A percentile compares a stretch with the other conserved stretches of the same genome.
These are phyloP conservation scores for Colletotrichum sp. DNA, from an alignment of 2,329 filamentous ascomycete genomes.

Conservation along the genomic window DNA sequence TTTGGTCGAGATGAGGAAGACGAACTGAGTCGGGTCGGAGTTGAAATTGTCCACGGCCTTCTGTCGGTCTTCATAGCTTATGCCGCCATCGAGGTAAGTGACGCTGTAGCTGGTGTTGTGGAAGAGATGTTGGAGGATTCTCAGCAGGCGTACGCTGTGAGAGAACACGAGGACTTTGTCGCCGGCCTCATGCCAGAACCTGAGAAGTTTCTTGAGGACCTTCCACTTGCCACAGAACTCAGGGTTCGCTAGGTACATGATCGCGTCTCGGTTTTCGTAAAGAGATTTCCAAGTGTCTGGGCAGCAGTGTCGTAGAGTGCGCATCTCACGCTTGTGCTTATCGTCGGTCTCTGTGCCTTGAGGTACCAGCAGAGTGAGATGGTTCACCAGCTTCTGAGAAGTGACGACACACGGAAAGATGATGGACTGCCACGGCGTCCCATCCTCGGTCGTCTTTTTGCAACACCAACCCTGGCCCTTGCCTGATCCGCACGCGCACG, in stretches of 20 bases:
- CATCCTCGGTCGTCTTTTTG: constrained; percentile 61
- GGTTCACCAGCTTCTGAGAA: constrained; percentile 88
- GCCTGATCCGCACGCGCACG: constrained; percentile 72
- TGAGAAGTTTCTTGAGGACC: constrained; percentile 82
- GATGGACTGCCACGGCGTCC: constrained; percentile 72
- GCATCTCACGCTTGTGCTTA: constrained; percentile 79
- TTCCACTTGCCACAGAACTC: constrained; percentile 98
- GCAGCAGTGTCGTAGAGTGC: constrained; percentile 74
- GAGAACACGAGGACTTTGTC: constrained; percentile 97
- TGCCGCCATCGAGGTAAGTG: constrained; percentile 86
- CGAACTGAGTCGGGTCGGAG: constrained; percentile 82
- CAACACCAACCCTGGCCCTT: constrained; percentile 86
- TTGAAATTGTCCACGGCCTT: constrained; percentile 91
- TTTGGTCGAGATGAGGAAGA: constrained; percentile 93
- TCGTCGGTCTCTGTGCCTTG: constrained; percentile 61
- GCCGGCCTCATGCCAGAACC: constrained; percentile 87
- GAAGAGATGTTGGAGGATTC: constrained; percentile 85
- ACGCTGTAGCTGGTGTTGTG: constrained; percentile 88
- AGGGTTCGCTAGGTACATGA: constrained; percentile 81
- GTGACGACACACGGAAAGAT: constrained; percentile 87
- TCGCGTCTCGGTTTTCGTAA: constrained; percentile 76
- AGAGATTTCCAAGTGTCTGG: constrained; percentile 78
- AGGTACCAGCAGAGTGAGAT: constrained; percentile 88
- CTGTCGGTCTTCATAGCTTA: constrained; percentile 84
- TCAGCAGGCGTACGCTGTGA: constrained; percentile 84